These are phyloP conservation scores for Hypoxylon cercidicola DNA, from an alignment of 495 filamentous ascomycete species.

Conservation along the genomic window DNA sequence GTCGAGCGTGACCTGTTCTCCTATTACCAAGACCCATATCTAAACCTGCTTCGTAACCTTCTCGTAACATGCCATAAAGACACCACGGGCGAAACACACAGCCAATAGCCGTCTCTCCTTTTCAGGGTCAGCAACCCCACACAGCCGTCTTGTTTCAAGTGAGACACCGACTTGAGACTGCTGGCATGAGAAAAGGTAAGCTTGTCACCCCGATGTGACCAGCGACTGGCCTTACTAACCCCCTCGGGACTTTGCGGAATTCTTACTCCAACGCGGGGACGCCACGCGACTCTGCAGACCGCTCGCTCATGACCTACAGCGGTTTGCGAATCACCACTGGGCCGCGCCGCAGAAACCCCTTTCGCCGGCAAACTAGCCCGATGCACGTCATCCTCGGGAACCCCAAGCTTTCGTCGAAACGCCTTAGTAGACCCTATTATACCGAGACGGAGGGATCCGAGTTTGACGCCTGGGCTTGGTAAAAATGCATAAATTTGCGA, in stretches of 20 bases:
- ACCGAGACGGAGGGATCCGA: conserved; percentile 11
- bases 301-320: conserved; percentile 37
- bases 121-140: no score
- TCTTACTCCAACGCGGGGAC: conserved; percentile 38
- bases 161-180: conserved; percentile 10
- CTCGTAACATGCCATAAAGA: no score
- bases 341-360: conserved; percentile 6
- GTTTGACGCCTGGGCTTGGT: conserved; percentile 1
- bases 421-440: neutral
- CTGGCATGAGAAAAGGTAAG: neutral
- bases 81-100: no score
- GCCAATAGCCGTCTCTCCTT: no score
- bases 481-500: conserved; percentile 11
- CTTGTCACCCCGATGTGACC: neutral
- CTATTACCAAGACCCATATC: no score
- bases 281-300: conserved; percentile 40
- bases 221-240: conserved; percentile 10
- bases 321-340: conserved; percentile 6
- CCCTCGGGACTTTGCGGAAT: conserved; percentile 26
- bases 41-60: no score
- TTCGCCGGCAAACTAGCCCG: conserved; percentile 6
- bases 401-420: neutral
- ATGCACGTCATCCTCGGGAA: conserved; percentile 35
- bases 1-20: no score
- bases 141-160: no score